Base-by-base conservation (phyloP, 2,329 filamentous ascomycete genomes). In the Cladosporium sp. region DNA sequence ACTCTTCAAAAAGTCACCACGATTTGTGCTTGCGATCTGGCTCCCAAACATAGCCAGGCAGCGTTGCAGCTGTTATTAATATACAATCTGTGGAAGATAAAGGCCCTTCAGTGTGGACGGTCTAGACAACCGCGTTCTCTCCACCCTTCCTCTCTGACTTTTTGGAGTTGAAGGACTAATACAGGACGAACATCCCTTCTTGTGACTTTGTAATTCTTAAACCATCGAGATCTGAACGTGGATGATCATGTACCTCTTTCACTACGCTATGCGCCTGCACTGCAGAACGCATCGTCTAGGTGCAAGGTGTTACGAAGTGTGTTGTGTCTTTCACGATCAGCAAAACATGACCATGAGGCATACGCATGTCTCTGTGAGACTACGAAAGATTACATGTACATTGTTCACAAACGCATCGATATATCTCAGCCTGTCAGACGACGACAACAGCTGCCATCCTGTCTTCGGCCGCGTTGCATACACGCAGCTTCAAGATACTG, bases 81-180 rank as follows among this genome's bases (percentile, higher is more conserved):
- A 55, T 55, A 31, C 52, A 55, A 79, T 78, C 76, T 78, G 81
- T 83, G 81, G 81, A 74, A 83, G 80, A 83, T 75, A 72, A 78
- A 82, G 37, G 46, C 67, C 64, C 77, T 76, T 72, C 29, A 76
- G 77, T 58, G 50, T 53, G 63, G 64, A 59, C 67, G 80, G 78
- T 81, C 81, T 81, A 83, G 81, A 83, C 80, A 77, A 78, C 81
- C 80, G 78, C 80, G 81, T 82, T 81, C 80, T 78, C 80, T 82
- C 81, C 81, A 83, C 81, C 80, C 80, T 81, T 79, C 78, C 63
- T 65, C 63, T 37, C 40, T 46, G 55, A 52, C 21, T 58, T 65
- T 65, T 26, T 26, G 33, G 26, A 59, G 46, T 18, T 26, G 53
- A 60, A 65, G 63, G 63, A 65, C 63, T 65, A 59, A 60, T 60